Evolutionary conservation across 805 yeast genomes (phyloP), one percentile per base, ranked within the genome.

Genomic region (Starmerella vitae): DNA sequence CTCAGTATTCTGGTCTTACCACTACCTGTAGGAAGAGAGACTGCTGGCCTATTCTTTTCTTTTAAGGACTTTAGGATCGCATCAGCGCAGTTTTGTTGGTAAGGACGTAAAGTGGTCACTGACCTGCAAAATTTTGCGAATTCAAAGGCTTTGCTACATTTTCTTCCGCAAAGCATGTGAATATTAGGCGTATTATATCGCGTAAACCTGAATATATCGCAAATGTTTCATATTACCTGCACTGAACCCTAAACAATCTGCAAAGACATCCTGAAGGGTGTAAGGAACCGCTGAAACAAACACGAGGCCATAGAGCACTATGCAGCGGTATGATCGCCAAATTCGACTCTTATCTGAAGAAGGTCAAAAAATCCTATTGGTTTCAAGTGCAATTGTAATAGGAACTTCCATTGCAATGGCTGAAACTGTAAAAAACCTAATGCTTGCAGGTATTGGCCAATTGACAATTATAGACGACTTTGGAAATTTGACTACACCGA

Each of bases 21-120:
- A 10, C 94, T 91, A 0, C 97, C 97, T 0, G 97, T 88, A 12
- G 95, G 94, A 28, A 86, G 57, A 21, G 84, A 78, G 2, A 84
- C 85, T 0, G 88, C 95, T 0, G 84, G 70, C 34, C 91, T 63
- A 15, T 66, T 58, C 2, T 58, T 49, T 1, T 77, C 76, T 0
- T 50, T 50, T 2, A 78, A 54, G 0, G 82, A 68, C 0, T 57
- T 48, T 1, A 74, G 48, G 25, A 86, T 74, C 0, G 65, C 56
- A 1, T 68, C 54, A 2, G 85, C 70, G 37, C 93, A 86, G 32
- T 78, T 76, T 20, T 66, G 58, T 54, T 86, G 96, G 55, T 86
- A 86, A 10, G 48, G 48, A 9, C 48, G 34, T 3, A 45, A 27
- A 12, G 30, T 12, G 8, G 34, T n/a, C n/a, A n/a, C n/a, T n/a